Percentiles rank a stretch among this genome's conserved stretches.
Conservation (phyloP, 2,329 filamentous ascomycete species). For the Colletotrichum destructivum region DNA sequence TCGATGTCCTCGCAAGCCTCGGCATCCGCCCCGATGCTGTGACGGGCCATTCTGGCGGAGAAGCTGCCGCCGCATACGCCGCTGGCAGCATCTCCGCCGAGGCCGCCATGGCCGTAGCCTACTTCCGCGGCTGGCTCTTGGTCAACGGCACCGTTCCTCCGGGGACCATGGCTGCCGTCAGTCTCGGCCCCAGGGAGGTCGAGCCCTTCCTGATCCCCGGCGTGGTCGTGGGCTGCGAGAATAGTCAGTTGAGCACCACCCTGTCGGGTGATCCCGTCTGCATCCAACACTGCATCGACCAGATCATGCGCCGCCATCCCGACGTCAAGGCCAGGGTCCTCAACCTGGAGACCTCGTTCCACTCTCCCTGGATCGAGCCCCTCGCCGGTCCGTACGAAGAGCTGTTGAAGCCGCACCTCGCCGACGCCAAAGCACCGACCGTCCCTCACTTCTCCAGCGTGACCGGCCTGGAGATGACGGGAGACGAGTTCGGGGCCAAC, state of each 20-base stretch:
- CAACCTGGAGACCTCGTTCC: slow-evolving; percentile 59
- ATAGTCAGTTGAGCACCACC: slow-evolving; percentile 50
- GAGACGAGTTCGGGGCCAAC: slow-evolving; percentile 11
- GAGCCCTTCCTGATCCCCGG: slow-evolving; percentile 47
- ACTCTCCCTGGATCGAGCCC: slow-evolving; percentile 50
- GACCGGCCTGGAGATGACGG: slow-evolving; percentile 47
- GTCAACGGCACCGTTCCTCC: slow-evolving; percentile 44
- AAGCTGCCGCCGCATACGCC: slow-evolving; percentile 62
- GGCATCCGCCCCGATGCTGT: slow-evolving; percentile 53
- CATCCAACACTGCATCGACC: slow-evolving; percentile 47
- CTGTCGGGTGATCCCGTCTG: slow-evolving; percentile 46
- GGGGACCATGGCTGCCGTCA: slow-evolving; percentile 59
- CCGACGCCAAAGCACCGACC: slow-evolving; percentile 7
- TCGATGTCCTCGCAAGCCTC: slow-evolving; percentile 54
- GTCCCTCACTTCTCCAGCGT: slow-evolving; percentile 47
- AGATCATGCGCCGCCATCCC: slow-evolving; percentile 48
- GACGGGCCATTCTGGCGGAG: slow-evolving; percentile 61
- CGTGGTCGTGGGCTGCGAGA: slow-evolving; percentile 50
- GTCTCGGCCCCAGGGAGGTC: slow-evolving; percentile 51
- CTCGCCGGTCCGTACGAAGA: slow-evolving; percentile 43
- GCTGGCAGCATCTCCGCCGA: slow-evolving; percentile 52
- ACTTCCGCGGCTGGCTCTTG: slow-evolving; percentile 53
- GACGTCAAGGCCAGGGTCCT: slow-evolving; percentile 52
- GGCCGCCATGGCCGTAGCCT: slow-evolving; percentile 57
- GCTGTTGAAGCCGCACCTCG: slow-evolving; percentile 18